Evolutionary conservation across 208 protist genomes (phyloP).

Genomic region (Crithidia mellificae): DNA sequence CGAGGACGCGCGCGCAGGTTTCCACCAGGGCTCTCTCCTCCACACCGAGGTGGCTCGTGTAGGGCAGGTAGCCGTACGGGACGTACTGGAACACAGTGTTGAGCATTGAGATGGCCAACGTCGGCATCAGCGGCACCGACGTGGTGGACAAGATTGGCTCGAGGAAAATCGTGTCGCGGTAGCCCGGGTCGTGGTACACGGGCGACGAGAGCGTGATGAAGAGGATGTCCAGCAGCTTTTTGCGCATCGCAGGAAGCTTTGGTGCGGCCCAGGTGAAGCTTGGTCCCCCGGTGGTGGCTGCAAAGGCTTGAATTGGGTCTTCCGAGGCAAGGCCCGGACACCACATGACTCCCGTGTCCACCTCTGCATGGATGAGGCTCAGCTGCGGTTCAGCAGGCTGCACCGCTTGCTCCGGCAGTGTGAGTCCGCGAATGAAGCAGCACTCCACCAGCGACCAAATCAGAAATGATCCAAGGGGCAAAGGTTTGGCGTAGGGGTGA

Average conservation of each 20-base stretch:
- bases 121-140: conserved; percentile 66
- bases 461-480: conserved; percentile 52
- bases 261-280: conserved; percentile 11
- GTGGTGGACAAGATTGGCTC: conserved; percentile 59
- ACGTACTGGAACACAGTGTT: conserved; percentile 73
- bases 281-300: conserved; percentile 1
- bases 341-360: conserved; percentile 66
- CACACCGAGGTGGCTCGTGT: conserved; percentile 69
- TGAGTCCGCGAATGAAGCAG: conserved; percentile 83
- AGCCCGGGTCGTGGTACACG: conserved; percentile 49
- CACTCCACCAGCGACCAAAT: conserved; percentile 76
- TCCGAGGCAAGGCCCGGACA: conserved; percentile 52
- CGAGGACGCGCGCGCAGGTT: conserved; percentile 53
- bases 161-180: conserved; percentile 75
- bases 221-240: conserved; percentile 58
- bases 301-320: conserved; percentile 38
- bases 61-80: conserved; percentile 77
- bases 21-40: conserved; percentile 61
- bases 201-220: conserved; percentile 51
- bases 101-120: conserved; percentile 74
- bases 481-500: conserved; percentile 13
- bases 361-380: conserved; percentile 49
- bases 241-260: conserved; percentile 37
- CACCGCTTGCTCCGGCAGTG: conserved; percentile 24
- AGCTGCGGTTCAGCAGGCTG: conserved; percentile 24